Percentiles rank a stretch among this genome's conserved stretches.
Conservation (phyloP, 176 grass and related monocot genomes). For the Avena atlantica region DNA sequence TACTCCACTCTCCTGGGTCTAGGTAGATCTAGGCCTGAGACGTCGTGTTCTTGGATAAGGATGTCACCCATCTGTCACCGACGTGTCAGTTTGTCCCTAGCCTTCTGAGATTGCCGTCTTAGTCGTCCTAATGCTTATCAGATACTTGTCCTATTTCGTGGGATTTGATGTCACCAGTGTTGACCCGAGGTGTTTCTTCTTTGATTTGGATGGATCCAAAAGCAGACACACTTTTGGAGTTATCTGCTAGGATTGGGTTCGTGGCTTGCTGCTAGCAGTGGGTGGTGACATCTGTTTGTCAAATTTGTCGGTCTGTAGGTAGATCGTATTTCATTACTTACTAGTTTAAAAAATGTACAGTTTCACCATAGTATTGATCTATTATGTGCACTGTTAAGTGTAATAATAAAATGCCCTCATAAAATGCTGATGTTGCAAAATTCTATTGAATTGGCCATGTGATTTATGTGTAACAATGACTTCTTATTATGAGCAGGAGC, state of each 20-base stretch:
- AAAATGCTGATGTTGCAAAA: background rate
- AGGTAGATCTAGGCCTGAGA: slow-evolving; percentile 48
- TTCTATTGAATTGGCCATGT: background rate
- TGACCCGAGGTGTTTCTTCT: background rate
- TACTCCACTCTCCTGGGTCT: slow-evolving; percentile 19
- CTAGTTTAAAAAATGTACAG: slow-evolving; percentile 26
- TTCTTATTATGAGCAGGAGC: slow-evolving; percentile 55
- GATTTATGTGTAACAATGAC: slow-evolving; percentile 26
- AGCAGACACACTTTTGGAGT: slow-evolving; percentile 27
- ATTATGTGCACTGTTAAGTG: background rate
- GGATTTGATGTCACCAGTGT: slow-evolving; percentile 31
- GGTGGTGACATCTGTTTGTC: slow-evolving; percentile 22
- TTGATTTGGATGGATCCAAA: slow-evolving; percentile 36
- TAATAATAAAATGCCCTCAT: background rate
- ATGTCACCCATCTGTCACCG: slow-evolving; percentile 18
- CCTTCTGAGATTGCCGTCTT: background rate
- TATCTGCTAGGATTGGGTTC: slow-evolving; percentile 16
- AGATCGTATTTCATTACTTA: background rate
- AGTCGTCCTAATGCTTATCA: slow-evolving; percentile 19
- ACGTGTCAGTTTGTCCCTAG: slow-evolving; percentile 23
- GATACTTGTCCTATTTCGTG: slow-evolving; percentile 20
- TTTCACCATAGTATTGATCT: background rate
- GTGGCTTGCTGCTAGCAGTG: background rate
- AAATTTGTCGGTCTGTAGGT: slow-evolving; percentile 9
- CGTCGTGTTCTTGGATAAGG: slow-evolving; percentile 35